Base-by-base conservation (phyloP, 495 filamentous ascomycete genomes). In the Penicillium lividum region DNA sequence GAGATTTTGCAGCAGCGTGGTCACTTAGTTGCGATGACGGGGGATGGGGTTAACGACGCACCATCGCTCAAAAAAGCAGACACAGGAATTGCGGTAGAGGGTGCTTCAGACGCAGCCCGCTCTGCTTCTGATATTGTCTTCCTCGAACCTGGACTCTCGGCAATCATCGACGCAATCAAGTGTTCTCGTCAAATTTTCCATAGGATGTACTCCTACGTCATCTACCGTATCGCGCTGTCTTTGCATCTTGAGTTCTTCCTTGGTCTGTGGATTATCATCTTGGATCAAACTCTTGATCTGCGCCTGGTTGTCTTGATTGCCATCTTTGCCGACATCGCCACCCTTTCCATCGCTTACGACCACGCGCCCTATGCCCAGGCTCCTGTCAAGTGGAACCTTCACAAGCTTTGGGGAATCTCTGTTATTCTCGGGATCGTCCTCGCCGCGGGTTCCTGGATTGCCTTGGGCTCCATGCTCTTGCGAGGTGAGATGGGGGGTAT, bases 31-130 rank as follows among this genome's bases (percentile, higher is more conserved):
- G 93, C 93, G 70, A 97, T 97, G 93, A 97, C 93, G 74, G 93
- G 93, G 81, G 93, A 97, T 68, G 93, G 93, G 84, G 93, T 97
- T 73, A 97, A 97, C 74, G 93, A 97, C 77, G 93, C 93, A 56
- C 91, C 93, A 48, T 96, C 92, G 31, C 80, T 97, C 58, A 97
- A 97, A 81, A 96, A 96, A 81, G 92, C 93, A 33, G 92, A 97
- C 80, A 80, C 78, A 31, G 77, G 77, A 78, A 96, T 96, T 80
- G 92, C 92, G 63, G 92, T 96, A 63, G 91, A 96, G 79, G 92
- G 92, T 77, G 85, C 92, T 53, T 94, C 92, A 22, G 92, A 96
- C 78, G 92, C 92, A 74, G 92, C 92, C 67, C 89, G 90, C 67
- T 92, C 91, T 58, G 92, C 92, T 64, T 90, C 92, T 64, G 92